These are phyloP conservation scores for Microcyclosporella mali DNA, from an alignment of 2,329 filamentous ascomycete genomes.

Conservation along the genomic window DNA sequence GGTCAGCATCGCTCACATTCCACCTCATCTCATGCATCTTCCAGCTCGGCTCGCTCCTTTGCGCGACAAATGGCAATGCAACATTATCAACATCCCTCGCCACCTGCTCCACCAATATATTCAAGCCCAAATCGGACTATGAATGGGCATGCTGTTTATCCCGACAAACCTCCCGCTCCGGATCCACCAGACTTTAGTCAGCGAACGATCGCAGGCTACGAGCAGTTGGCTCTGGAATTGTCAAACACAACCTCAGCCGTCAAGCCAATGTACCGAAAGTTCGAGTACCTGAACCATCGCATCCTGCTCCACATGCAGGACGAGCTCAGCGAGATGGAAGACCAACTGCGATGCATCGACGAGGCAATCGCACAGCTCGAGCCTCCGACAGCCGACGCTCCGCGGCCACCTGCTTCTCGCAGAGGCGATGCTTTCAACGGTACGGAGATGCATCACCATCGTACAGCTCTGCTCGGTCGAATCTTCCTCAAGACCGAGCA, in stretches of 20 bases:
- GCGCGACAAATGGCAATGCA: constrained; percentile 22
- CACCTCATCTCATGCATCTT: constrained; percentile 20
- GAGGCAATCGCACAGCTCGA: constrained; percentile 45
- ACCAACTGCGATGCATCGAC: constrained; percentile 67
- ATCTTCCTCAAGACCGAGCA: constrained; percentile 62
- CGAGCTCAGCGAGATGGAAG: constrained; percentile 73
- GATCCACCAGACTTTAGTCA: constrained; percentile 28
- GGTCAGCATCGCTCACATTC: constrained; percentile 24
- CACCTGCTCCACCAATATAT: constrained; percentile 10
- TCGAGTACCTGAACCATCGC: constrained; percentile 75
- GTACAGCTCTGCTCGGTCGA: constrained; percentile 55
- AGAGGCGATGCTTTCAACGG: constrained; percentile 51
- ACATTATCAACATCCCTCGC: constrained; percentile 24
- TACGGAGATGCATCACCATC: constrained; percentile 54
- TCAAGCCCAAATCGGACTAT: constrained; percentile 9
- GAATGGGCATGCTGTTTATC: constrained; percentile 12
- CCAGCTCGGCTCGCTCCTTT: constrained; percentile 20
- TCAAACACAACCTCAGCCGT: constrained; percentile 25
- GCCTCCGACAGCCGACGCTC: constrained; percentile 17
- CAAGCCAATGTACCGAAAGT: constrained; percentile 70
- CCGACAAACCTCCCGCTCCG: constrained; percentile 23
- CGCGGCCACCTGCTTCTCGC: constrained; percentile 50
- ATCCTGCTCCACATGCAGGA: constrained; percentile 78
- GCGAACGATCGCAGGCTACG: constrained; percentile 49
- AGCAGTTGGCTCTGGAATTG: constrained; percentile 54